A percentile compares a stretch with the other conserved stretches of the same genome.
phyloP scores from a whole-genome alignment of 2,329 filamentous ascomycete species.

The Aspergillus aculeatus region DNA sequence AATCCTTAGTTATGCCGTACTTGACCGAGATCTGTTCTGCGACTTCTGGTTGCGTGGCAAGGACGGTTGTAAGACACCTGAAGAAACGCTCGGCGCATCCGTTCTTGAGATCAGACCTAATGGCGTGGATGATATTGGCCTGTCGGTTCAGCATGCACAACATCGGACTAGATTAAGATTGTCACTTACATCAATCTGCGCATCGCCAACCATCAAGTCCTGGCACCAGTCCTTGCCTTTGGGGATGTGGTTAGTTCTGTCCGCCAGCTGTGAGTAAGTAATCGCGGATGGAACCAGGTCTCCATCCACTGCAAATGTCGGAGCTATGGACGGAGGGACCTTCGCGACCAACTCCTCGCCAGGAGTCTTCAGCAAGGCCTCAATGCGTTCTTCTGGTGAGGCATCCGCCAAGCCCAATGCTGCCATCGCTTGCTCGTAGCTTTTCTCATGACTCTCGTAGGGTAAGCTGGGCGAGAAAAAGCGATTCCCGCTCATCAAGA shows the following conservation, averaged over 20 bases:
- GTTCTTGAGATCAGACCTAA: slow-evolving; percentile 23
- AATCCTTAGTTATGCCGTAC: slow-evolving; percentile 41
- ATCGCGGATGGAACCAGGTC: slow-evolving; percentile 38
- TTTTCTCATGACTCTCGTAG: slow-evolving; percentile 39
- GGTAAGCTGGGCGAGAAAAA: slow-evolving; percentile 45
- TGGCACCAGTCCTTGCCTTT: slow-evolving; percentile 48
- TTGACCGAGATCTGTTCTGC: slow-evolving; percentile 32
- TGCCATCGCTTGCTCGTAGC: slow-evolving; percentile 43
- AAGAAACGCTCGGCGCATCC: slow-evolving; percentile 25
- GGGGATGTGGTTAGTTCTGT: slow-evolving; percentile 30
- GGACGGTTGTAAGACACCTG: slow-evolving; percentile 19
- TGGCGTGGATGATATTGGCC: slow-evolving; percentile 32
- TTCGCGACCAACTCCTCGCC: slow-evolving; percentile 44
- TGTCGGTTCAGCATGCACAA: slow-evolving; percentile 6
- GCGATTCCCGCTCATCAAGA: slow-evolving; percentile 46
- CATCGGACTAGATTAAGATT: not conserved
- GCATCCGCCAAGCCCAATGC: slow-evolving; percentile 41
- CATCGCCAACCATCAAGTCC: slow-evolving; percentile 50
- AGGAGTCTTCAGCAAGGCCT: slow-evolving; percentile 42
- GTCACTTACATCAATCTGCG: slow-evolving; percentile 46
- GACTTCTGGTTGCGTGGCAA: slow-evolving; percentile 24
- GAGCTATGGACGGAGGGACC: slow-evolving; percentile 35
- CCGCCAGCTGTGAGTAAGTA: slow-evolving; percentile 24
- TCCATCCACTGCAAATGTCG: slow-evolving; percentile 44
- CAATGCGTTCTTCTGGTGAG: slow-evolving; percentile 42